Evolutionary conservation across 202 grass and related monocot genomes (phyloP), one percentile per base, ranked within the genome.

Genomic region (Setaria viridis): DNA sequence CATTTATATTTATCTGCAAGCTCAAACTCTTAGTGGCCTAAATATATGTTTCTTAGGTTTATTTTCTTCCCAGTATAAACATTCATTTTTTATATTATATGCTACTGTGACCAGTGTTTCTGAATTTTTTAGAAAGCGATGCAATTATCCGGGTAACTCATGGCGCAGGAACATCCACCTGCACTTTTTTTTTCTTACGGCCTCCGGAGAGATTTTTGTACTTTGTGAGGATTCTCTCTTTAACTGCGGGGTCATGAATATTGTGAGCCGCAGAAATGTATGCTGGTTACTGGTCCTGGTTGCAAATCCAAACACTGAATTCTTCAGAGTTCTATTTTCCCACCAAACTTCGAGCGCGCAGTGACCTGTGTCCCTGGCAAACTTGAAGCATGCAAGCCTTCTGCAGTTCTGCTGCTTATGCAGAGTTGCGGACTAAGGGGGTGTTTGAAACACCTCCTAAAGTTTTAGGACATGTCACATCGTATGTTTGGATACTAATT

Each of bases 121-220:
- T 62, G 12, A 17, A 47, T 64, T 79, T 34, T 15, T 17, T 12
- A 66, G 43, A 39, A 85, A 70, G 50, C 21, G 53, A 72, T 47
- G 71, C 9, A 21, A 42, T 77, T 72, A 77, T 77, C 71, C 35
- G 51, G 48, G 7, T 10, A 87, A 77, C 72, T 12, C 54, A 62
- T 48, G 82, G 87, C 7, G 60, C 70, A 11, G 43, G 73, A 37
- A 62, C 20, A 60, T 62, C 76, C 87, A 62, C 82, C 43, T 59
- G 76, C 87, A 14, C 25, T 42, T 34, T 49, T 37, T 19, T 43
- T 59, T 5, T 5, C 34, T 73, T 35, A 58, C 57, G 76, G 25
- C n/a, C 19, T 66, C 8, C 2, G 30, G 37, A 0, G 73, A 68
- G 34, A 0, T 9, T 21, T 33, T 64, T n/a, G 57, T 51, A 39